Conservation (phyloP, 176 grass and related monocot genomes). For the Eremochloa ophiuroides region DNA sequence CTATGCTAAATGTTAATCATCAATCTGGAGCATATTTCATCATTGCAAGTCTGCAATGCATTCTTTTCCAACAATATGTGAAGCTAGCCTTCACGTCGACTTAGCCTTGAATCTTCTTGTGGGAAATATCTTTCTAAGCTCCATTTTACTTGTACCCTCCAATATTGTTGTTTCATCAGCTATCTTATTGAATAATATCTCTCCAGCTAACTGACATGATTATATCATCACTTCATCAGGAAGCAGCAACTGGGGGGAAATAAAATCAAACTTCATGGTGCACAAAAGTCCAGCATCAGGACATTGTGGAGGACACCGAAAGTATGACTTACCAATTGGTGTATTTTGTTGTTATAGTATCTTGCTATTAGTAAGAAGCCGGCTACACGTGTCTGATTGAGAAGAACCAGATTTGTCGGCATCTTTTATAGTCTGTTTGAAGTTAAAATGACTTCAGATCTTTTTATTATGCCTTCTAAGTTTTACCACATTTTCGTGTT, state of each 20-base stretch:
- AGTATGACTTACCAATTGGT: conserved; percentile 31
- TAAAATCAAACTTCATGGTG: conserved; percentile 27
- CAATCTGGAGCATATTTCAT: neutral
- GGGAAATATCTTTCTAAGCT: neutral
- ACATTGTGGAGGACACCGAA: conserved; percentile 5
- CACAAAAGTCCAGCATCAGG: conserved; percentile 22
- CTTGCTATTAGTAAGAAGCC: neutral
- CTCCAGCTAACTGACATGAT: conserved; percentile 16
- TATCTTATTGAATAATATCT: neutral
- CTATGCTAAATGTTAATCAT: neutral
- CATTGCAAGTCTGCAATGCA: neutral
- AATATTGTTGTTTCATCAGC: conserved; percentile 3
- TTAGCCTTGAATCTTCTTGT: no score
- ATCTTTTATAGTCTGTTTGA: neutral
- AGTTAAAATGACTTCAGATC: neutral
- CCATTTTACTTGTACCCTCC: neutral
- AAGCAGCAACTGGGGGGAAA: conserved; percentile 44
- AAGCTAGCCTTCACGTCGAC: neutral
- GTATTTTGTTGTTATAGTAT: conserved; percentile 3
- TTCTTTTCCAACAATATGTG: neutral
- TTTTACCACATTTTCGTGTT: neutral
- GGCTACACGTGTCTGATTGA: neutral
- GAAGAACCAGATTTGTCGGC: neutral
- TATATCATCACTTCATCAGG: conserved; percentile 36
- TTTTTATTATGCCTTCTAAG: neutral